A percentile compares a stretch with the other conserved stretches of the same genome.
phyloP scores from a whole-genome alignment of 352 stramenopile species.

The Phytophthora crassamura region DNA sequence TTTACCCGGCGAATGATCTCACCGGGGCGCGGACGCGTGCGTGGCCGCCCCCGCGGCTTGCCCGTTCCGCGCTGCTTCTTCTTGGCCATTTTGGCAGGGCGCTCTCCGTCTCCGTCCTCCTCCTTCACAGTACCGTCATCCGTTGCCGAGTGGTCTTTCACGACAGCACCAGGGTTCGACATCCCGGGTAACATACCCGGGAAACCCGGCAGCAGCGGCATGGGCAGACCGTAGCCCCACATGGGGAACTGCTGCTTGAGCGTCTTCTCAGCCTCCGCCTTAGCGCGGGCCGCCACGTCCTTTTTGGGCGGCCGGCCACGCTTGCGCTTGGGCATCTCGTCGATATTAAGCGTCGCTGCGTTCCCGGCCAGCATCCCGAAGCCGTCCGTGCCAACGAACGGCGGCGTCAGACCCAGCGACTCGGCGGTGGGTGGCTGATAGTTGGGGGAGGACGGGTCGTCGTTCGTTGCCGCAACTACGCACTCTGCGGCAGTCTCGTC shows the following conservation, averaged over 20 bases:
- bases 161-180: conserved; percentile 38
- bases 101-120: conserved; percentile 34
- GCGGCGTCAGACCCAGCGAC: conserved; percentile 33
- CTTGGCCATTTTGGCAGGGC: conserved; percentile 59
- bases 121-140: conserved; percentile 36
- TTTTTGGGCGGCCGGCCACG: conserved; percentile 75
- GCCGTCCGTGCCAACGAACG: conserved; percentile 32
- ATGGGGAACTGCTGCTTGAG: conserved; percentile 75
- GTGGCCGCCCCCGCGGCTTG: conserved; percentile 71
- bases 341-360: conserved; percentile 37
- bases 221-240: conserved; percentile 65
- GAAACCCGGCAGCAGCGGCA: conserved; percentile 59
- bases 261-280: conserved; percentile 58
- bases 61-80: conserved; percentile 81
- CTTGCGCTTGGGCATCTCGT: conserved; percentile 73
- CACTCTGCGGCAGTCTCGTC: conserved; percentile 14
- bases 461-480: conserved; percentile 1
- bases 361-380: conserved; percentile 42
- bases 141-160: conserved; percentile 36
- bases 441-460: conserved; percentile 21
- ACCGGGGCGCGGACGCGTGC: conserved; percentile 74
- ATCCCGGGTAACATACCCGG: conserved; percentile 41
- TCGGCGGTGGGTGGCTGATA: conserved; percentile 36
- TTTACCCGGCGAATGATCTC: conserved; percentile 82
- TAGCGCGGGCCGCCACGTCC: conserved; percentile 56